Evolutionary conservation across 192 early-diverging fungal genomes (phyloP), one percentile per base, ranked within the genome.

Genomic region (Mortierella claussenii): DNA sequence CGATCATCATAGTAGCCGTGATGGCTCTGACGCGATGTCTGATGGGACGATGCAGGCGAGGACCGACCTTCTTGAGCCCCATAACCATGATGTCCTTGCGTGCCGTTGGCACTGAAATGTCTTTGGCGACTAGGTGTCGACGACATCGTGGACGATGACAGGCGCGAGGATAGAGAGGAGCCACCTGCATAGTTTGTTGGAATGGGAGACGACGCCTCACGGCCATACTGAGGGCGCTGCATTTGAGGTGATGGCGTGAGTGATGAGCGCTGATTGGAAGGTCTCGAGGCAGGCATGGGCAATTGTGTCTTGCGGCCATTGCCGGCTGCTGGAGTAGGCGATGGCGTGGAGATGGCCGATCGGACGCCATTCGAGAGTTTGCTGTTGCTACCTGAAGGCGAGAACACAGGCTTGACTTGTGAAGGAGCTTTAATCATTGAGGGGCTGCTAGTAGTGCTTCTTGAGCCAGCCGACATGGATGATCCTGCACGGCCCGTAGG

Each of bases 381-480:
- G 30, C 63, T 66, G 17, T 55, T 66, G 30, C 73, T 76, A 1
- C 73, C 73, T 13, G 59, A 46, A 2, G 73, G 73, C 4, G 73
- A 76, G 59, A 76, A 76, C 31, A 67, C 65, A 4, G 73, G 73
- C 20, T 61, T 76, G 52, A 56, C 50, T 45, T 61, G 73, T 2
- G 40, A 12, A 4, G 55, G 42, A 20, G 55, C 1, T 33, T 50
- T 74, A 9, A 52, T 21, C 48, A 74, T 74, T 40, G 69, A 65
- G 18, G 63, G 63, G 12, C 55, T 65, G 45, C 57, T 51, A 10
- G 71, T 23, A 5, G 37, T 45, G 42, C 57, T 66, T 52, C 71
- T 46, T 20, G 48, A 61, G 18, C 58, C 57, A 34, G 30, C 54
- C 20, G 69, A 64, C 69, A 73, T 65, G 48, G 60, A 31, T 15